Evolutionary conservation across 1,284 basidiomycete genomes (phyloP), one percentile per base, ranked within the genome.

Genomic region (Meira nashicola): DNA sequence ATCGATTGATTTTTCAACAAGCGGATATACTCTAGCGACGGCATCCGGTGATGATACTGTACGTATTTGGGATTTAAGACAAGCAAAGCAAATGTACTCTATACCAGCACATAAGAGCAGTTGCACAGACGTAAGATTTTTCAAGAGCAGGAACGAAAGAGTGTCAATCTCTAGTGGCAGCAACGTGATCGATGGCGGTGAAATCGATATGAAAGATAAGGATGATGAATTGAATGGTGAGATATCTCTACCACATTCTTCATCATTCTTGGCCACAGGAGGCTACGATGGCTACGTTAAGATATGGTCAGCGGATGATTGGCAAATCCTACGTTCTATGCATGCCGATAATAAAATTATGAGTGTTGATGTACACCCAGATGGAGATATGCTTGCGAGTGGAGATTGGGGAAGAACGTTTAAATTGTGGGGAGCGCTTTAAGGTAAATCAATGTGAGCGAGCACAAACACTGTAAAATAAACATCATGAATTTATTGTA

Each of bases 291-390:
- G 92, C 1, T 85, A 89, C 60, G 91, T 98, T 66, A 92, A 95
- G 77, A 77, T 98, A 49, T 99, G 95, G 95, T 91, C 88, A 67
- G 91, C 94, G 25, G 95, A 98, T 78, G 95, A 98, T 76, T 99
- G 95, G 94, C 90, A 92, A 72, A 82, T 94, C 39, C 82, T 96
- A 49, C 84, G 87, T 63, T 89, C 89, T 50, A 83, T 99, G 62
- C 87, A 89, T 38, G 93, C 92, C 14, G 94, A 97, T 76, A 92
- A 92, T 39, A 97, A 97, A 79, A 92, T 97, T 60, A 98, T 98
- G 95, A 92, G 89, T 39, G 92, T 94, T 37, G 95, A 98, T 78
- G 83, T 97, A 23, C 68, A 62, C 52, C 54, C 70, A 7, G 66
- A 71, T 48, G 64, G 64, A 14, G n/a, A 64, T 47, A 58, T 58